These are phyloP conservation scores for Stagonosporopsis tanaceti DNA, from an alignment of 2,329 filamentous ascomycete species.

Conservation along the genomic window DNA sequence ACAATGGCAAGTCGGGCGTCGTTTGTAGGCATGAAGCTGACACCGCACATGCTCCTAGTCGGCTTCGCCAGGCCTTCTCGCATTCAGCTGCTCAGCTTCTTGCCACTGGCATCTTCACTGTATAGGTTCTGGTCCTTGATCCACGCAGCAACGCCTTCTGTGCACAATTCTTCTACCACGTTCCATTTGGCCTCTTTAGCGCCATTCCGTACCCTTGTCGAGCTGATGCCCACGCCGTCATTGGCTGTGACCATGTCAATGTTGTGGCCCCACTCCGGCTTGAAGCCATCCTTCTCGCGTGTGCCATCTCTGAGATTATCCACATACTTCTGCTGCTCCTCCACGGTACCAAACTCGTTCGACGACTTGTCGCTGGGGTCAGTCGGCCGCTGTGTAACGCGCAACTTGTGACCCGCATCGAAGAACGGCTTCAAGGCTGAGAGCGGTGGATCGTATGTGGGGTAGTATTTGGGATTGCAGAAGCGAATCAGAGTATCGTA, in stretches of 20 bases:
- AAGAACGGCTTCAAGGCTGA: conserved; percentile 70
- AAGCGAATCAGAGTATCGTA: conserved; percentile 80
- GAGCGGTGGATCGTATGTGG: conserved; percentile 55
- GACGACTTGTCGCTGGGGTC: conserved; percentile 50
- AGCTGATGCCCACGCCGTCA: conserved; percentile 60
- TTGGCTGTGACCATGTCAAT: conserved; percentile 67
- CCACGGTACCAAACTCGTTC: conserved; percentile 66
- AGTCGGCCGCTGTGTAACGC: conserved; percentile 68
- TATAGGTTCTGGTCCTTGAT: conserved; percentile 67
- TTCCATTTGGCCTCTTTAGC: conserved; percentile 59
- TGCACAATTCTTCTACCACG: conserved; percentile 63
- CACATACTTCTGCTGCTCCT: conserved; percentile 65
- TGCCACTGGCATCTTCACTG: conserved; percentile 46
- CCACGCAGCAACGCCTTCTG: conserved; percentile 64
- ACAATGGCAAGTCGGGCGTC: not conserved
- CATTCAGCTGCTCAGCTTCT: conserved; percentile 48
- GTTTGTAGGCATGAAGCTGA: not conserved
- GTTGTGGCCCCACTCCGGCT: conserved; percentile 64
- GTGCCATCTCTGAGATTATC: conserved; percentile 56
- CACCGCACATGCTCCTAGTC: not conserved
- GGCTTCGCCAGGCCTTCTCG: not conserved
- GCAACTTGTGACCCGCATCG: conserved; percentile 62
- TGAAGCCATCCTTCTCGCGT: conserved; percentile 63
- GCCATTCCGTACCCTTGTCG: conserved; percentile 69
- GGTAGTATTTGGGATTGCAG: conserved; percentile 76